Evolutionary conservation across 1,284 basidiomycete genomes (phyloP), one percentile per base, ranked within the genome.

Genomic region (Ceratobasidium sp.): DNA sequence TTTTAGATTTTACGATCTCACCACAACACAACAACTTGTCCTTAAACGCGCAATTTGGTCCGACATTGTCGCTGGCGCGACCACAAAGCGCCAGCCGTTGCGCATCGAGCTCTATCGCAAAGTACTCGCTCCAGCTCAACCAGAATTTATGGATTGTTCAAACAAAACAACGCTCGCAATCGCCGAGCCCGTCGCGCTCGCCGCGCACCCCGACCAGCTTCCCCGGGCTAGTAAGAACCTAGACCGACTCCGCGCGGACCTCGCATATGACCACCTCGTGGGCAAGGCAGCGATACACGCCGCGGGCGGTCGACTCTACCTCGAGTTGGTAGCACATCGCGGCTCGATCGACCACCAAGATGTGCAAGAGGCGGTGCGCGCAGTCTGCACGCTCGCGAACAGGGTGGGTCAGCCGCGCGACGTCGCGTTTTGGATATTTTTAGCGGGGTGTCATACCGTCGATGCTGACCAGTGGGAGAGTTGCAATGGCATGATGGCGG

Each of bases 381-480:
- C 17, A 13, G 8, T 69, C 37, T 69, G 67, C 51, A 22, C 49
- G 19, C 32, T 43, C 15, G 22, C 51, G 19, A 34, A 17, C 40
- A 11, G 11, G 52, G 40, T 11, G 17, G 15, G 40, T 44, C 37
- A 54, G 57, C 40, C 1, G 6, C 69, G 69, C 8, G 69, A 71
- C 37, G 59, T 61, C 25, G 69, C 69, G 3, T 71, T 71, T 44
- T 71, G 69, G 69, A 61, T 71, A 0, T 71, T 71, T 43, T 40
- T 71, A n/a, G 69, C 69, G 2, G 69, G 69, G 0, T 71, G 69
- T 29, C 32, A 71, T 34, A 44, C 69, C 6, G 32, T 25, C 19
- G 56, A 61, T 19, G 19, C 9, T 11, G 37, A 57, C 9, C 67
- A 6, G 15, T 61, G 56, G 43, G 3, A 5, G 7, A 34, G 29